phyloP scores from a whole-genome alignment of 495 filamentous ascomycete species.

The Penicillium coffeae region DNA sequence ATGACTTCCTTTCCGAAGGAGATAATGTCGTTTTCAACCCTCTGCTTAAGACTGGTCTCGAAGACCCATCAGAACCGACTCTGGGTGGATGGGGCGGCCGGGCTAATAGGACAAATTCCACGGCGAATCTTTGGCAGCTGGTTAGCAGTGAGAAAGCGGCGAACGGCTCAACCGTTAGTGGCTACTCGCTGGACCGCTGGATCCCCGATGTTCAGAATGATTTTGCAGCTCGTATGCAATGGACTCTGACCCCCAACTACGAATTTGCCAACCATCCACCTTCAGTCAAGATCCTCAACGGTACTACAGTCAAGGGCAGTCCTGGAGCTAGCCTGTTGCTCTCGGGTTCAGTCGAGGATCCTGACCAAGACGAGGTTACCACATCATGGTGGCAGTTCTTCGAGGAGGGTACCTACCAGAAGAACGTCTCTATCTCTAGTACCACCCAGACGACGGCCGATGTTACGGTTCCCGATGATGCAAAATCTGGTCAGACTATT shows the following conservation, averaged over 20 bases:
- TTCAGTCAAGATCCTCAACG: constrained; percentile 8
- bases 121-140: constrained; percentile 36
- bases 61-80: constrained; percentile 31
- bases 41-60: constrained; percentile 38
- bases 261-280: constrained; percentile 27
- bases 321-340: constrained; percentile 5
- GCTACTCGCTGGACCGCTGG: constrained; percentile 27
- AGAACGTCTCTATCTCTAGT: constrained; percentile 2
- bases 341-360: constrained; percentile 7
- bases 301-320: neutral
- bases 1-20: constrained; percentile 36
- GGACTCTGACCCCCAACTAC: constrained; percentile 28
- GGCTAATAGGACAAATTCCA: constrained; percentile 27
- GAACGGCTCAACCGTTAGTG: constrained; percentile 1
- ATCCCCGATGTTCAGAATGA: constrained; percentile 39
- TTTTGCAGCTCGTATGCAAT: constrained; percentile 42
- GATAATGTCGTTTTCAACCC: constrained; percentile 38
- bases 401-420: constrained; percentile 12
- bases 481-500: constrained; percentile 10
- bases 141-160: constrained; percentile 2
- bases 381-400: constrained; percentile 15
- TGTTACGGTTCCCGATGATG: constrained; percentile 9
- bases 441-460: neutral
- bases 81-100: constrained; percentile 42
- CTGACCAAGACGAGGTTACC: constrained; percentile 7